Base-by-base conservation (phyloP, 2,329 filamentous ascomycete genomes). In the Tympanopsis confertula region DNA sequence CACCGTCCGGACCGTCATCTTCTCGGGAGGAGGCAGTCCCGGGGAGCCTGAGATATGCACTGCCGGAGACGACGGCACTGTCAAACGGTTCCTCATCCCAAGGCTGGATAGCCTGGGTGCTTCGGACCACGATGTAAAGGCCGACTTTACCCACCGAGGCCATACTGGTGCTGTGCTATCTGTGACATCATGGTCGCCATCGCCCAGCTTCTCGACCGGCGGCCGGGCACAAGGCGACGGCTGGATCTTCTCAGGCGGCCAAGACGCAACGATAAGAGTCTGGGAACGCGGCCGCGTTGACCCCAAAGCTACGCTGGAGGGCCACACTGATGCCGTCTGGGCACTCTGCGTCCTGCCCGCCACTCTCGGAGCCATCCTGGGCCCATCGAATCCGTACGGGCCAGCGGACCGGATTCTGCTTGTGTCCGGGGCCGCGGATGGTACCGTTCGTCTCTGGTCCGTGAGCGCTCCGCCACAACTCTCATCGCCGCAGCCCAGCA, bases 181-280 rank as follows among this genome's bases (percentile, higher is more conserved):
- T 32, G 63, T 98, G 18, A 81, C 89, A 0, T 83, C 89, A 3
- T 95, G 86, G 70, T 87, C 86, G 2, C 80, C 86, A 2, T 81
- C 86, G 2, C 84, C 85, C 19, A 91, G 85, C 52, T 94, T 95
- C 55, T 83, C 86, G 5, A 93, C 86, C 14, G 86, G 88, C 22
- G 87, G 88, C 5, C 78, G 88, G 44, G 86, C 85, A 5, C 78
- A 83, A 49, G 89, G 89, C 20, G 89, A 96, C 49, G 91, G 91
- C 19, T 98, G 91, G 91, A 88, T 98, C 46, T 96, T 98, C 59
- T 96, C 89, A 4, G 91, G 91, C 42, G 91, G 91, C 3, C 87
- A 95, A 56, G 91, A 98, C 57, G 78, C 85, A 14, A 94, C 86
- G 4, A 79, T 98, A 26, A 78, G 88, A 20, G 87, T 98, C 0